Base-by-base conservation (phyloP, 1,284 basidiomycete species). In the Salmacisia buchloeana region DNA sequence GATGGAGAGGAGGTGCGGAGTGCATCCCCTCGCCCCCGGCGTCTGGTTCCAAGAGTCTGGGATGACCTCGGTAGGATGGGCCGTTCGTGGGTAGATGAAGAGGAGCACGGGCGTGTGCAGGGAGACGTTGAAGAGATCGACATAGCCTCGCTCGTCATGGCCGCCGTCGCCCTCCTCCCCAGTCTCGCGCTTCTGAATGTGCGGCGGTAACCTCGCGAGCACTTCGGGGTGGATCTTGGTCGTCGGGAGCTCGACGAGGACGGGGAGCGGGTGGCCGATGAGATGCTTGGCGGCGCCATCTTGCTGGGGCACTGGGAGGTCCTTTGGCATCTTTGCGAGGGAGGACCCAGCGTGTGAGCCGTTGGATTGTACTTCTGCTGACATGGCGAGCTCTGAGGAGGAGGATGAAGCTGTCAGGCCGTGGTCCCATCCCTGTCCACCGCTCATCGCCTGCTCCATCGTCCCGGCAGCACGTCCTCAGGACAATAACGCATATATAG, bases 61-160 rank as follows among this genome's bases (percentile, higher is more conserved):
- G 21, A 21, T 64, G 25, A 49, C 61, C 25, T 38, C 62, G 36
- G 31, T 61, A 39, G 12, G 66, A 59, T 21, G 58, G 35, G 2
- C 64, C 36, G 63, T 62, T 13, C 60, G 59, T 1, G 69, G 66
- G 58, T 73, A 66, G 62, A 74, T 52, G 63, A 75, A 75, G 34
- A 78, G 64, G 21, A 78, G 64, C 38, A 78, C 68, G 15, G 76
- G 76, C 7, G 56, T 57, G 10, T 62, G 61, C 2, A 77, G 65
- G 1, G 73, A 74, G 10, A 71, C 60, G 21, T 71, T 70, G 62
- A 78, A 78, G 12, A 78, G 69, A 58, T 78, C 76, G 13, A 77
- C 66, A 3, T 63, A 60, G 9, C 62, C 59, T 0, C 63, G 65
- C 18, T 23, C 33, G 34, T 36, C n/a, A n/a, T n/a, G n/a, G n/a